Conservation (phyloP, 2,329 filamentous ascomycete species). For the Alternaria infectoria region DNA sequence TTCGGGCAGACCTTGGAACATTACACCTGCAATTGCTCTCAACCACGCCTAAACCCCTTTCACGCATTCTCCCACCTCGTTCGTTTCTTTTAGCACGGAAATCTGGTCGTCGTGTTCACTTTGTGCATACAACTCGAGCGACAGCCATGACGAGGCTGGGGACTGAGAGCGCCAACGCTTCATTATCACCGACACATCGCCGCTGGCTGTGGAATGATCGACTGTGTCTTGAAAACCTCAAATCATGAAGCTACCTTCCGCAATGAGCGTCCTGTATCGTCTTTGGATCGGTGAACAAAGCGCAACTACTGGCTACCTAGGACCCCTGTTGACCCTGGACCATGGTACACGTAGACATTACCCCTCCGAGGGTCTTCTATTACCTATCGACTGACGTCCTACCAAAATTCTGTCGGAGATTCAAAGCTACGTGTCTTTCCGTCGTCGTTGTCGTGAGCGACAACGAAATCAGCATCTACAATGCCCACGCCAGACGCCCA, state of each 20-base stretch:
- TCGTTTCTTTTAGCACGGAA: neutral
- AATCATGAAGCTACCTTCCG: neutral
- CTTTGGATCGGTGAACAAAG: neutral
- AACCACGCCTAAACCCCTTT: neutral
- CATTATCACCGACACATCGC: neutral
- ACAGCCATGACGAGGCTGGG: neutral
- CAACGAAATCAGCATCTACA: neutral
- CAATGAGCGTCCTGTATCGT: neutral
- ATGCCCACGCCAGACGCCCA: neutral
- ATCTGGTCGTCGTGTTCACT: neutral
- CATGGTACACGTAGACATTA: neutral
- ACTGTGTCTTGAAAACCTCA: neutral
- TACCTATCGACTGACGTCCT: neutral
- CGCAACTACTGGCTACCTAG: neutral
- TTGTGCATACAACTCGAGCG: neutral
- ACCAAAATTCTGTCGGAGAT: neutral
- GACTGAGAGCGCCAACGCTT: neutral
- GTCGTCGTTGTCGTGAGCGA: neutral
- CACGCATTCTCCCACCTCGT: neutral
- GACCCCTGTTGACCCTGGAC: neutral
- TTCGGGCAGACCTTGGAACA: neutral
- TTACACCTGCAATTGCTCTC: neutral
- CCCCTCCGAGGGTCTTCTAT: neutral
- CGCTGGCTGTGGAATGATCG: neutral
- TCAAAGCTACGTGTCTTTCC: neutral